Evolutionary conservation across 2,329 filamentous ascomycete genomes (phyloP).

Genomic region (Ilyonectria destructans): DNA sequence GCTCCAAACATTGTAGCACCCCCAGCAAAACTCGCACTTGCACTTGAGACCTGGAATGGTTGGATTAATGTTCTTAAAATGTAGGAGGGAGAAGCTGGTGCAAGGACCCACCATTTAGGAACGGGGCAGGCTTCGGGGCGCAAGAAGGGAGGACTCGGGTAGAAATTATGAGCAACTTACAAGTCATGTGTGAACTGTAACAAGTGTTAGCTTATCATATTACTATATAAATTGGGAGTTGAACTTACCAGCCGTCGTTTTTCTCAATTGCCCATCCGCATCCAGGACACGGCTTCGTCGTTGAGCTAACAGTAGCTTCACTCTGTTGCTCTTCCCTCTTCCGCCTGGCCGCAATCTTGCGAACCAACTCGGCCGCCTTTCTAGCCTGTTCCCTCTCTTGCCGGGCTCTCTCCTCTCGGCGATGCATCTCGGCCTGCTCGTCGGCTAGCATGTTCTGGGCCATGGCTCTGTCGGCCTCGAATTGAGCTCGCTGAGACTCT

Average conservation of each 20-base stretch:
- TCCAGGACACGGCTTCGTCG: conserved; percentile 58
- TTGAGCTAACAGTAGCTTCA: conserved; percentile 44
- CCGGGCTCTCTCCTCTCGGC: conserved; percentile 44
- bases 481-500: conserved; percentile 63
- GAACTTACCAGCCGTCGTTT: conserved; percentile 60
- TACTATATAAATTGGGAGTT: background rate
- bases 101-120: conserved; percentile 37
- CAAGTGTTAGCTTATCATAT: conserved; percentile 42
- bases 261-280: conserved; percentile 60
- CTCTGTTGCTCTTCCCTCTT: conserved; percentile 57
- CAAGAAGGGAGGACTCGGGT: conserved; percentile 4
- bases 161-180: conserved; percentile 52
- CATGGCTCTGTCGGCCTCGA: conserved; percentile 61
- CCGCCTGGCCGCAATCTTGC: conserved; percentile 48
- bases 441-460: conserved; percentile 53
- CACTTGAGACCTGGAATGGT: conserved; percentile 54
- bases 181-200: conserved; percentile 59
- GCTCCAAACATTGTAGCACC: conserved; percentile 45
- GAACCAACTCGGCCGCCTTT: conserved; percentile 49
- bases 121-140: conserved; percentile 15
- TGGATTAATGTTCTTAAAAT: conserved; percentile 38
- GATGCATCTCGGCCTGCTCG: conserved; percentile 48
- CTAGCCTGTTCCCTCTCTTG: conserved; percentile 44
- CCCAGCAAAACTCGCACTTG: conserved; percentile 56
- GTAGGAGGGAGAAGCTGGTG: conserved; percentile 7